Evolutionary conservation across 2,329 filamentous ascomycete species (phyloP), one percentile per base, ranked within the genome.

Genomic region (Chaetomium sp.): DNA sequence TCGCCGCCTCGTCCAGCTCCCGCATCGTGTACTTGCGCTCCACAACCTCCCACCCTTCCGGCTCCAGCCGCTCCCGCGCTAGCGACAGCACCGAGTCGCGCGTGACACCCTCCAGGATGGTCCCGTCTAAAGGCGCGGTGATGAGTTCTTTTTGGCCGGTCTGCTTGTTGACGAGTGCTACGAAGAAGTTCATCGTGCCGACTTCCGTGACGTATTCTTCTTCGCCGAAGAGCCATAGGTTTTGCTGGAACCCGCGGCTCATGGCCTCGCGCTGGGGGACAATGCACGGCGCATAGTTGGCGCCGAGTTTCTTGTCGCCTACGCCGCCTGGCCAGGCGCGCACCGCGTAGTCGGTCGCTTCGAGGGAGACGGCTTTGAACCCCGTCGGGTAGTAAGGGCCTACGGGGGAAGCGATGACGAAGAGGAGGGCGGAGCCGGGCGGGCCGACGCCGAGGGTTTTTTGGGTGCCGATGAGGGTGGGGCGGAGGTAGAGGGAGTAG

Each of bases 221-320:
- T 68, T 95, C 86, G 44, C 91, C 91, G 69, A 97, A 99, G 36
- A 99, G 77, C 94, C 94, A 99, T 53, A 99, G 80, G 74, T 97
- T 99, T 78, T 99, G 94, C 75, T 97, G 92, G 80, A 91, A 96
- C 27, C 94, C 94, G 55, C 91, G 84, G 71, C 85, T 88, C 46
- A 91, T 90, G 43, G 94, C 94, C 74, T 96, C 84, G 66, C 94
- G 82, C 75, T 99, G 94, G 14, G 94, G 94, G n/a, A 97, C 78
- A 67, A 99, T 92, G 77, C 94, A 97, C 5, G 94, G 94, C n/a
- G 94, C 94, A 72, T 99, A 99, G 81, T 99, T 99, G 68, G 92
- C 94, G 59, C 94, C 94, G 37, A 99, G 85, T 78, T 99, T 99
- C 84, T 94, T 95, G 78, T 97, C 91, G 66, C 94, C 94, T 36